These are phyloP conservation scores for Calonectria crousiana DNA, from an alignment of 2,329 filamentous ascomycete species.

Conservation along the genomic window DNA sequence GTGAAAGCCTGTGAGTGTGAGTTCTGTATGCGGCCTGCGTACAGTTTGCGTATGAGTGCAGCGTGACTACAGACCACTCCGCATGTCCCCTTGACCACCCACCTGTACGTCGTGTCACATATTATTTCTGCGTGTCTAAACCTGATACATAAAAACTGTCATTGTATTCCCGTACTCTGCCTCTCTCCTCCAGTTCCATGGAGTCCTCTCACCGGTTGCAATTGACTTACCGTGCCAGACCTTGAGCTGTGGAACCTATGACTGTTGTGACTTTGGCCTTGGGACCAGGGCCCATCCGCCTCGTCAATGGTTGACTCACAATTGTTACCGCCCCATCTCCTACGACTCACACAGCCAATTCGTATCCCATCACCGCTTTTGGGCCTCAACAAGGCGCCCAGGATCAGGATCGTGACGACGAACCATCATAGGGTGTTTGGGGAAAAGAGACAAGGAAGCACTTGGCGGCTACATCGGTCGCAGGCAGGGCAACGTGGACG, in stretches of 20 bases:
- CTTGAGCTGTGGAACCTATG: conserved; percentile 38
- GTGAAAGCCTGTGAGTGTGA: conserved; percentile 14
- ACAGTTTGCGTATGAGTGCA: conserved; percentile 6
- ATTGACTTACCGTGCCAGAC: conserved; percentile 29
- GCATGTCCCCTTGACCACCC: not conserved
- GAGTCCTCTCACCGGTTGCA: conserved; percentile 18
- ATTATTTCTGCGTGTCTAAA: conserved; percentile 3
- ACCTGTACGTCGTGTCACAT: conserved; percentile 2
- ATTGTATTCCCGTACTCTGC: not conserved
- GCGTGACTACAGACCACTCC: conserved; percentile 15
- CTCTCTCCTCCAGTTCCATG: conserved; percentile 9
- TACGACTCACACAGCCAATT: conserved; percentile 13
- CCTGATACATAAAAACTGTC: conserved; percentile 25
- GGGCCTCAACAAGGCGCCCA: conserved; percentile 17
- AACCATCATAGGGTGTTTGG: conserved; percentile 7
- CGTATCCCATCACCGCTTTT: not conserved
- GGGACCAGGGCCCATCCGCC: conserved; percentile 15
- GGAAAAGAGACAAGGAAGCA: conserved; percentile 16
- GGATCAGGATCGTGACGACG: conserved; percentile 17
- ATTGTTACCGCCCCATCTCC: conserved; percentile 24
- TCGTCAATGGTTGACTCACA: conserved; percentile 35
- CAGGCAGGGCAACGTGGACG: conserved; percentile 17
- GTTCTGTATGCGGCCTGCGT: conserved; percentile 11
- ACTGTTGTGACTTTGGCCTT: conserved; percentile 32
- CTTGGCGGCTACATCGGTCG: conserved; percentile 8